A percentile compares a stretch with the other conserved stretches of the same genome.
Evolutionary conservation across 2,329 filamentous ascomycete species (phyloP).

Genomic region (Xylariaceae sp.): DNA sequence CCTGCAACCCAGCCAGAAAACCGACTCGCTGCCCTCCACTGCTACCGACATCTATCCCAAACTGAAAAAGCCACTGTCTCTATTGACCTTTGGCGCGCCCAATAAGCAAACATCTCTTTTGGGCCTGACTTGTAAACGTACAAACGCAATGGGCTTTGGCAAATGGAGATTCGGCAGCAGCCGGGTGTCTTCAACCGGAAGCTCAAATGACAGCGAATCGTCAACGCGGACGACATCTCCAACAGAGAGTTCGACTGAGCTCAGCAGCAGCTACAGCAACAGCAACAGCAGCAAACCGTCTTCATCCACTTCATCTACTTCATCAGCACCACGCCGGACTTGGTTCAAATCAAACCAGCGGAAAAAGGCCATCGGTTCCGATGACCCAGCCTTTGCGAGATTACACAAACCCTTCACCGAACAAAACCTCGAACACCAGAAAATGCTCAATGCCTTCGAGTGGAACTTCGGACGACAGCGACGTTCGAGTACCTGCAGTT

Average conservation of each 20-base stretch:
- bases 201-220: constrained; percentile 3
- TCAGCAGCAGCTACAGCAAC: not conserved
- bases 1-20: too few species aligned
- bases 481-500: not conserved
- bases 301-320: not conserved
- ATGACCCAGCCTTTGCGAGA: constrained; percentile 21
- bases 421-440: constrained; percentile 35
- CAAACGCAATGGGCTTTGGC: constrained; percentile 14
- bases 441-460: constrained; percentile 30
- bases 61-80: too few species aligned
- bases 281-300: constrained; percentile 3
- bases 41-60: too few species aligned
- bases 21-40: too few species aligned
- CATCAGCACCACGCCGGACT: constrained; percentile 1
- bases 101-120: too few species aligned
- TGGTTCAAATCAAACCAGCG: constrained; percentile 13
- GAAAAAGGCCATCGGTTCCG: not conserved
- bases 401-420: constrained; percentile 32
- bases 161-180: constrained; percentile 16
- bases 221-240: constrained; percentile 4
- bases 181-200: constrained; percentile 7
- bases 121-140: not conserved
- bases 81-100: too few species aligned
- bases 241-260: constrained; percentile 4
- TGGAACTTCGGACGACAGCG: constrained; percentile 26